A percentile compares a stretch with the other conserved stretches of the same genome.
Evolutionary conservation across 1,284 basidiomycete genomes (phyloP).

Genomic region (Kalmanozyma brasiliensis): DNA sequence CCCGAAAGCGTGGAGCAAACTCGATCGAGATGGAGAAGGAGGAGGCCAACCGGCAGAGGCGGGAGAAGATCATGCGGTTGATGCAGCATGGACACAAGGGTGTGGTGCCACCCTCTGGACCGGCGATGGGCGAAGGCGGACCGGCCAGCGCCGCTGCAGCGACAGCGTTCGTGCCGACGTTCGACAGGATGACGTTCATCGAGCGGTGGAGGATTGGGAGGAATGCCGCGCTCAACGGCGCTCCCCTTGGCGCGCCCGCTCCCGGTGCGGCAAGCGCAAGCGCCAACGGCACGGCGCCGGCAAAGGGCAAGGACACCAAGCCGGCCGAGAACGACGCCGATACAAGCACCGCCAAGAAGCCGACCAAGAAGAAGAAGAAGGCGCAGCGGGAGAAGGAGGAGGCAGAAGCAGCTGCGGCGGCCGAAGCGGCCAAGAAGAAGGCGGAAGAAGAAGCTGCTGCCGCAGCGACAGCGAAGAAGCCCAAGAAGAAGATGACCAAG

Average conservation of each 20-base stretch:
- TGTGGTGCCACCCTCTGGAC: constrained; percentile 4
- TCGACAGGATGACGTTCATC: constrained; percentile 59
- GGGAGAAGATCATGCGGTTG: constrained; percentile 62
- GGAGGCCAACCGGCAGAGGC: constrained; percentile 41
- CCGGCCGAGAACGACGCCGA: constrained; percentile 40
- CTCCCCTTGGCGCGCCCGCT: no score
- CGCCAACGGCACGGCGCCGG: no score
- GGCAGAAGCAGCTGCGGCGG: constrained; percentile 44
- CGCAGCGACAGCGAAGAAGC: constrained; percentile 36
- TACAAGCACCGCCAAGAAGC: constrained; percentile 34
- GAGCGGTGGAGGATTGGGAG: constrained; percentile 53
- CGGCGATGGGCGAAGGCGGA: constrained; percentile 8
- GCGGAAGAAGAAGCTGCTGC: constrained; percentile 40
- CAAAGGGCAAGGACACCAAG: constrained; percentile 37
- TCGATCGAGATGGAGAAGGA: constrained; percentile 60
- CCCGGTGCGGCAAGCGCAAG: constrained; percentile 6
- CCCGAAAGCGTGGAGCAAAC: constrained; percentile 51
- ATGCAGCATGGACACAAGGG: constrained; percentile 58
- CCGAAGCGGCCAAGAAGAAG: constrained; percentile 47
- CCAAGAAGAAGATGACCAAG: constrained; percentile 58
- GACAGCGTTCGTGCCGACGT: constrained; percentile 51
- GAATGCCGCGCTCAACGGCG: constrained; percentile 50
- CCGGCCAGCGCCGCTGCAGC: constrained; percentile 12
- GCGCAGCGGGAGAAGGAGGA: constrained; percentile 51
- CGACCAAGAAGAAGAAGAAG: constrained; percentile 55